Conservation (phyloP, 805 yeast genomes). For the Myxozyma melibiosi region DNA sequence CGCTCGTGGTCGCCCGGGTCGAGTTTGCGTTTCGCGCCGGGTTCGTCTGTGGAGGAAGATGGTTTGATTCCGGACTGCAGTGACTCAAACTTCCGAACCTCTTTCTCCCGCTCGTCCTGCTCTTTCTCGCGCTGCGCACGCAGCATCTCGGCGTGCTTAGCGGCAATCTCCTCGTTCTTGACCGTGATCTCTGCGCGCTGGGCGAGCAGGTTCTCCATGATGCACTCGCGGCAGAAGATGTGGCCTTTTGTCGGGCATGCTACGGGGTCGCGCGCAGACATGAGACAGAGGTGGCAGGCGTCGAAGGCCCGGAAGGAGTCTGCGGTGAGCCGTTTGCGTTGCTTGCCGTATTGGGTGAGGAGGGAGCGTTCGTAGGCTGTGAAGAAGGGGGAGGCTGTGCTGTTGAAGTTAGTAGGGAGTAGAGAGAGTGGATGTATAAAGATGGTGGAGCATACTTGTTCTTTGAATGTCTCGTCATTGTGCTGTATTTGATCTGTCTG, state of each 20-base stretch:
- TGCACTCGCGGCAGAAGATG: conserved; percentile 32
- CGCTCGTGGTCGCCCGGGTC: conserved; percentile 2
- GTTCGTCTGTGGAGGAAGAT: background rate
- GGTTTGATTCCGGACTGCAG: conserved; percentile 19
- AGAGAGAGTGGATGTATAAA: background rate
- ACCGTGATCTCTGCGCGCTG: conserved; percentile 28
- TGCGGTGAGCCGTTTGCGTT: conserved; percentile 26
- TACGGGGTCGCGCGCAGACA: conserved; percentile 33
- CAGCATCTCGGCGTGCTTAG: conserved; percentile 7
- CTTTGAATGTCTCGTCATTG: conserved; percentile 32
- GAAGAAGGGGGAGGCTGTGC: conserved; percentile 31
- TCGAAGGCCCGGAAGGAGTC: conserved; percentile 33
- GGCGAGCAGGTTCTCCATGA: conserved; percentile 28
- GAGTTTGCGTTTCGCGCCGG: conserved; percentile 11
- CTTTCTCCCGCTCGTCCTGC: conserved; percentile 2
- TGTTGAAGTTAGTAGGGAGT: background rate
- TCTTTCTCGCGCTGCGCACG: conserved; percentile 3
- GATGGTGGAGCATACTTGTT: conserved; percentile 25
- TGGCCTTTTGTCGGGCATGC: conserved; percentile 33
- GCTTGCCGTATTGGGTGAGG: conserved; percentile 31
- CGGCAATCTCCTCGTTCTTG: conserved; percentile 18
- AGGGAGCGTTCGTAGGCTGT: conserved; percentile 35
- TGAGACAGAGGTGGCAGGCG: conserved; percentile 31
- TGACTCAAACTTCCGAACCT: conserved; percentile 23
- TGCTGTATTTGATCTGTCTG: background rate